phyloP scores from a whole-genome alignment of 768 basidiomycete species.

The Boletellus ananas region DNA sequence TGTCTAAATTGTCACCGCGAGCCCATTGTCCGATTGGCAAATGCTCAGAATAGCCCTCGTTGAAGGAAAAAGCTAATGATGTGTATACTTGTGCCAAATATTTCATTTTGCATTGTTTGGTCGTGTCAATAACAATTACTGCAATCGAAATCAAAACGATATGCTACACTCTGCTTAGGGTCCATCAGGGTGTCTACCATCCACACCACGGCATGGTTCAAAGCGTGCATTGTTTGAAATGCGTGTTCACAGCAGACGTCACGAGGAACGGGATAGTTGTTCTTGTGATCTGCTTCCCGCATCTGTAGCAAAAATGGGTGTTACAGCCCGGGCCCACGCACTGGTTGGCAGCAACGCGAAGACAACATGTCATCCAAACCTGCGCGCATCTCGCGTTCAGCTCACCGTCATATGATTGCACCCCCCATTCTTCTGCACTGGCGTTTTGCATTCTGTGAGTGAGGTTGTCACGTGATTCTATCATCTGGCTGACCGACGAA shows the following conservation, averaged over 20 bases:
- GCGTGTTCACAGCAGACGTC: constrained; percentile 28
- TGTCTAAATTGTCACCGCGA: background rate
- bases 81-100: no score
- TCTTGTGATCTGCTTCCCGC: constrained; percentile 45
- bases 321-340: constrained; percentile 52
- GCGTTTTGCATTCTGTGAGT: constrained; percentile 38
- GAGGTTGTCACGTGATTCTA: background rate
- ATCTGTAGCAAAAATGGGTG: constrained; percentile 53
- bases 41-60: no score
- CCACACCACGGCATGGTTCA: constrained; percentile 6
- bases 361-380: background rate
- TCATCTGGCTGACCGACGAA: background rate
- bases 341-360: constrained; percentile 23
- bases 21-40: background rate
- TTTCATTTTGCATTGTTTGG: no score
- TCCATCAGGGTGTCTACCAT: no score
- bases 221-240: constrained; percentile 34
- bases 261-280: constrained; percentile 32
- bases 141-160: no score
- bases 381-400: background rate
- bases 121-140: no score
- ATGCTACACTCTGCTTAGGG: no score
- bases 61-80: no score
- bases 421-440: constrained; percentile 49
- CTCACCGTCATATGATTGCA: constrained; percentile 62